Evolutionary conservation across 2,329 filamentous ascomycete genomes (phyloP).

Genomic region (Trichophyton mentagrophytes): DNA sequence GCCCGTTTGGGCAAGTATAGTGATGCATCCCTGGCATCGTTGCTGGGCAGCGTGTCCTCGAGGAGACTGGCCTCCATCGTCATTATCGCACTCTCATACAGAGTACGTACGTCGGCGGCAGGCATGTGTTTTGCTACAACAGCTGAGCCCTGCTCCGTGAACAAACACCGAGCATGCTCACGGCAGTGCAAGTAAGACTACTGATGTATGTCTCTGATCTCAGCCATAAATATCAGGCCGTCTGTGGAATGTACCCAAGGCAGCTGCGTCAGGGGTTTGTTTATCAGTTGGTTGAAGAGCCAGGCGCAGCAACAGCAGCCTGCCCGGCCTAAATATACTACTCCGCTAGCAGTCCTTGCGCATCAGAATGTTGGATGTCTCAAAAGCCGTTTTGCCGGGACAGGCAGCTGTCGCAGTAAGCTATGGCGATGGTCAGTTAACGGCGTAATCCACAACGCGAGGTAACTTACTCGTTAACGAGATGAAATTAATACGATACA

Average conservation of each 20-base stretch:
- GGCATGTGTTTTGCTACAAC: not conserved
- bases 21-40: not conserved
- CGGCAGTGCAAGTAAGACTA: not conserved
- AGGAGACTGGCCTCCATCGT: not conserved
- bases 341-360: not conserved
- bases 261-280: not conserved
- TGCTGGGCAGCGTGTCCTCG: not conserved
- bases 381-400: not conserved
- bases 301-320: not conserved
- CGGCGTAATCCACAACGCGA: not conserved
- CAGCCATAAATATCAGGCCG: not conserved
- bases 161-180: not conserved
- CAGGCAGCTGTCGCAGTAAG: not conserved
- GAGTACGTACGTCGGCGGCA: not conserved
- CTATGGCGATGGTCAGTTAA: not conserved
- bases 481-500: not conserved
- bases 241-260: not conserved
- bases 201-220: not conserved
- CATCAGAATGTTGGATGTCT: not conserved
- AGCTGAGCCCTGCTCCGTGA: not conserved
- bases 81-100: not conserved
- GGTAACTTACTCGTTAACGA: no score
- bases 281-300: not conserved
- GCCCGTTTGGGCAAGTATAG: not conserved
- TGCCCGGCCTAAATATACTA: not conserved